Percentiles rank a stretch among this genome's conserved stretches.
Conservation (phyloP, 2,329 filamentous ascomycete species). For the Dendryphion nanum region DNA sequence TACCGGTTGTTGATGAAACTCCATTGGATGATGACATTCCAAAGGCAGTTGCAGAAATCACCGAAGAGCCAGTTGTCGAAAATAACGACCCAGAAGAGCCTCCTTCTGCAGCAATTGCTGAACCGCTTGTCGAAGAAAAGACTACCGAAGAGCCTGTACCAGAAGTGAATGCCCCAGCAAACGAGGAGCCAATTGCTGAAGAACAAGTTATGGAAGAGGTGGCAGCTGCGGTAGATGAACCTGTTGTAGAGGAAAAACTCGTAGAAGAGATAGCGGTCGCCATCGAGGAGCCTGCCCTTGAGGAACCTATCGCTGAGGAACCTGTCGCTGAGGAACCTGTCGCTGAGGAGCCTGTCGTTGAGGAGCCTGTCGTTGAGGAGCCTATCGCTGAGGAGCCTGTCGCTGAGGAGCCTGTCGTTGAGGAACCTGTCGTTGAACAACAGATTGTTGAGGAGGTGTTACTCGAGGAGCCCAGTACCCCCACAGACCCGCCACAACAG, state of each 20-base stretch:
- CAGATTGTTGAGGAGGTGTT: constrained; percentile 1
- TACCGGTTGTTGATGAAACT: too few species aligned
- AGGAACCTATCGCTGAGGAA: neutral
- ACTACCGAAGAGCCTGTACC: neutral
- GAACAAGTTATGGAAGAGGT: neutral
- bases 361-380: neutral
- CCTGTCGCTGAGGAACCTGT: constrained; percentile 6
- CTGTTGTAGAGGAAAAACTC: neutral
- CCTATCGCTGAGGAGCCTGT: neutral
- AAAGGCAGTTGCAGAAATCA: constrained; percentile 1
- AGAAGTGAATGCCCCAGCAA: neutral
- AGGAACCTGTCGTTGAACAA: neutral
- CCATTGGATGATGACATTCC: too few species aligned
- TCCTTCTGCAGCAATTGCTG: neutral
- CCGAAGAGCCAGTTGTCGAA: constrained; percentile 2
- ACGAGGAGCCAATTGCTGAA: neutral
- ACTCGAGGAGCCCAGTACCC: too few species aligned
- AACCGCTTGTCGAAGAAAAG: neutral
- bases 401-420: neutral
- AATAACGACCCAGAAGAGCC: constrained; percentile 1
- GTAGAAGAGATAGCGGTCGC: too few species aligned
- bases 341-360: neutral
- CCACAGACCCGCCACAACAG: neutral
- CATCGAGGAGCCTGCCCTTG: too few species aligned
- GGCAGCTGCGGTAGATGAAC: neutral